Conservation (phyloP, 2,329 filamentous ascomycete species). For the Aspergillus costaricaensis region DNA sequence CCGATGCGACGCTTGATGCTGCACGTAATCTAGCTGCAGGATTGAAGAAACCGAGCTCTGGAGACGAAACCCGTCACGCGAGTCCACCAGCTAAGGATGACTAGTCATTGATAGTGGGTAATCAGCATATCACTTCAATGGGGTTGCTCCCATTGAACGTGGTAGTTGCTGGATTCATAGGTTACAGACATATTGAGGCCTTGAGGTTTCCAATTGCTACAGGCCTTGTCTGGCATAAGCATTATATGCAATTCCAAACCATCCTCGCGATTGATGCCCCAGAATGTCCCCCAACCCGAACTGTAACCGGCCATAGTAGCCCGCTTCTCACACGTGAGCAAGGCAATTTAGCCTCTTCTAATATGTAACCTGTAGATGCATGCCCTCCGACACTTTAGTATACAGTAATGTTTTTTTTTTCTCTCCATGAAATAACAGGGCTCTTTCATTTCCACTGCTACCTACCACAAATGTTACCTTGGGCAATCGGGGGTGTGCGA, state of each 20-base stretch:
- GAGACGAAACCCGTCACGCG: background rate
- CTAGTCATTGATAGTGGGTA: background rate
- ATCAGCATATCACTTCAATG: background rate
- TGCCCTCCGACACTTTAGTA: too few species aligned
- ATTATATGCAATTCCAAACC: background rate
- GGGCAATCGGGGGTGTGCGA: background rate
- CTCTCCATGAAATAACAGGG: too few species aligned
- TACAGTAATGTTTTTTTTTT: too few species aligned
- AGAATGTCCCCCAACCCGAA: too few species aligned
- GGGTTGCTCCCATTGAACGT: background rate
- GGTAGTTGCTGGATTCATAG: background rate
- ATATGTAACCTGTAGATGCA: too few species aligned
- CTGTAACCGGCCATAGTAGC: too few species aligned
- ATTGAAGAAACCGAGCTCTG: background rate
- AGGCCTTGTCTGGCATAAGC: background rate
- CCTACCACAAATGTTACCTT: too few species aligned
- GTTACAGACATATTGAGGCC: background rate
- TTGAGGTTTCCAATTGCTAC: background rate
- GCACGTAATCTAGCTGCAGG: conserved; percentile 69
- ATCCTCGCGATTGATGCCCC: too few species aligned
- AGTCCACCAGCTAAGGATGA: background rate
- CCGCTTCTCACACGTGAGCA: too few species aligned
- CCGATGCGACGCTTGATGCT: conserved; percentile 73
- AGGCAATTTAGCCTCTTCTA: too few species aligned
- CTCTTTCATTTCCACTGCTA: too few species aligned